A percentile compares a stretch with the other conserved stretches of the same genome.
Evolutionary conservation across 1,284 basidiomycete genomes (phyloP).

Genomic region (Malassezia sympodialis): DNA sequence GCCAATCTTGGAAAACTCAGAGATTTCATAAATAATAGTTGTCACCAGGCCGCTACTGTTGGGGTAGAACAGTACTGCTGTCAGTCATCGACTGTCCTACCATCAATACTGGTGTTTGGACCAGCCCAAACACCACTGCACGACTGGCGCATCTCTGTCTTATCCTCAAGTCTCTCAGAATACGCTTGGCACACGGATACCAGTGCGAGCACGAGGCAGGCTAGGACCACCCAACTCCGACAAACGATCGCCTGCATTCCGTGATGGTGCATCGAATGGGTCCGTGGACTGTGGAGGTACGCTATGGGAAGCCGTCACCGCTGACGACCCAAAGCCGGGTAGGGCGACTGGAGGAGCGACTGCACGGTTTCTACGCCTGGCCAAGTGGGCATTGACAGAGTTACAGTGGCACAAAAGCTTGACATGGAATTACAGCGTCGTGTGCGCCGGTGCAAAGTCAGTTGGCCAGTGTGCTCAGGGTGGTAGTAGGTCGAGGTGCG

Average conservation of each 20-base stretch:
- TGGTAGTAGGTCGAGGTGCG: background rate
- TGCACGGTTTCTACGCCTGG: background rate
- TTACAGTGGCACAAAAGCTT: background rate
- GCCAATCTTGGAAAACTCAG: conserved; percentile 72
- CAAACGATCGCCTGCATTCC: background rate
- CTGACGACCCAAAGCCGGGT: background rate
- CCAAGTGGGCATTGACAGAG: background rate
- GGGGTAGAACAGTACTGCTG: conserved; percentile 67
- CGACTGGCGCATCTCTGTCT: conserved; percentile 64
- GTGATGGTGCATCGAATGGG: background rate
- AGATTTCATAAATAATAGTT: conserved; percentile 90
- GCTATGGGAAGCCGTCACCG: background rate
- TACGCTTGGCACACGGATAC: conserved; percentile 17
- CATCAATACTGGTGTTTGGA: conserved; percentile 69
- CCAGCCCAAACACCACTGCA: conserved; percentile 91
- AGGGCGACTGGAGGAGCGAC: background rate
- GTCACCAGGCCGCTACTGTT: conserved; percentile 75
- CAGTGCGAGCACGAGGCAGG: background rate
- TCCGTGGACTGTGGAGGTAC: background rate
- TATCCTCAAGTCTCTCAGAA: conserved; percentile 48
- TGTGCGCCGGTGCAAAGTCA: background rate
- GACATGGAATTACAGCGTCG: background rate
- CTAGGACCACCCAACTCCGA: background rate
- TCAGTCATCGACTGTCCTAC: conserved; percentile 50
- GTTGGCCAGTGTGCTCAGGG: background rate